Percentiles rank a stretch among this genome's conserved stretches.
Conservation (phyloP, 1,139 yeast genomes). For the Taphrina pruni region DNA sequence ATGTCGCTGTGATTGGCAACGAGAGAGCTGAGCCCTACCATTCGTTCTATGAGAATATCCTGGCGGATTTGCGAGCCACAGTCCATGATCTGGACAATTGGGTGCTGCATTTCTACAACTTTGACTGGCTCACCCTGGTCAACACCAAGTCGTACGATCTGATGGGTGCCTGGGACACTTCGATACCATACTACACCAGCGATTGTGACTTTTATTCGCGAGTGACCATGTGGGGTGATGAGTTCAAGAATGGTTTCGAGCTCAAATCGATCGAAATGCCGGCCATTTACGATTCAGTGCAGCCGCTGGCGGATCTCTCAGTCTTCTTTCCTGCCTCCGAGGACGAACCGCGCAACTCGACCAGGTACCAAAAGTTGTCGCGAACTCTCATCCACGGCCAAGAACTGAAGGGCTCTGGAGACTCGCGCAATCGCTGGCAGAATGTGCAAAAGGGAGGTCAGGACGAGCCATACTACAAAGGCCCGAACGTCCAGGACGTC, state of each 20-base stretch:
- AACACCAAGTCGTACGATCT: conserved; percentile 6
- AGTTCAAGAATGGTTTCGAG: conserved; percentile 14
- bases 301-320: conserved; percentile 7
- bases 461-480: conserved; percentile 22
- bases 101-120: conserved; percentile 20
- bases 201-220: conserved; percentile 29
- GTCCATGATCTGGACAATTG: conserved; percentile 12
- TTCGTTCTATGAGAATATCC: conserved; percentile 19
- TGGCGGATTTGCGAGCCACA: conserved; percentile 6
- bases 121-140: conserved; percentile 31
- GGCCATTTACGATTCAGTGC: conserved; percentile 10
- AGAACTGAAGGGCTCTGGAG: conserved; percentile 11
- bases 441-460: conserved; percentile 30
- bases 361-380: conserved; percentile 11
- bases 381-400: conserved; percentile 13
- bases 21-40: conserved; percentile 3
- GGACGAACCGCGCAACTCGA: neutral
- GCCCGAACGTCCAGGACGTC: conserved; percentile 3
- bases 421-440: conserved; percentile 23
- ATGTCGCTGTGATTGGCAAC: conserved; percentile 25
- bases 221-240: conserved; percentile 25
- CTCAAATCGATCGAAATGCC: neutral
- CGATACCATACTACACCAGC: conserved; percentile 27
- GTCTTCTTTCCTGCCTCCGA: conserved; percentile 4
- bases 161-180: conserved; percentile 29